These are phyloP conservation scores for Macrocybe gigantea DNA, from an alignment of 768 basidiomycete genomes.

Conservation along the genomic window DNA sequence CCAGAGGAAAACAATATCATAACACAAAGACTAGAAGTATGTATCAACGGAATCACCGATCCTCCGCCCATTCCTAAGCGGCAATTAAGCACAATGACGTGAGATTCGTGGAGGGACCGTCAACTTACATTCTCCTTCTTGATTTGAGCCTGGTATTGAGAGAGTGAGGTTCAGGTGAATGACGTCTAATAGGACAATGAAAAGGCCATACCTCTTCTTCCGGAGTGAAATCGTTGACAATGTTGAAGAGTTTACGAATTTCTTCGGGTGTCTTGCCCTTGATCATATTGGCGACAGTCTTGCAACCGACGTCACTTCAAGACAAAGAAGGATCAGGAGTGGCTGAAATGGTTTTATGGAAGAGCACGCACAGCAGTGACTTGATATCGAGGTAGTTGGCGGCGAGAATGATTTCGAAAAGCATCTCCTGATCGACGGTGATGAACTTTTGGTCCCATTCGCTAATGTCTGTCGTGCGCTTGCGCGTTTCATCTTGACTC, in stretches of 20 bases:
- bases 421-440: slow-evolving; percentile 98
- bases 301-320: slow-evolving; percentile 89
- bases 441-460: slow-evolving; percentile 99
- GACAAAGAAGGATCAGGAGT: too few relatives aligned
- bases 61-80: slow-evolving; percentile 87
- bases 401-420: slow-evolving; percentile 98
- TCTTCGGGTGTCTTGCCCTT: slow-evolving; percentile 99
- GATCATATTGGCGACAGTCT: slow-evolving; percentile 99
- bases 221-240: slow-evolving; percentile 96
- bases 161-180: slow-evolving; percentile 6
- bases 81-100: slow-evolving; percentile 11
- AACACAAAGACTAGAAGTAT: slow-evolving; percentile 4
- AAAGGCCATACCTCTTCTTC: slow-evolving; percentile 82
- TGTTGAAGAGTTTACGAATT: slow-evolving; percentile 97
- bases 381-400: slow-evolving; percentile 99
- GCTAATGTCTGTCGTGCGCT: slow-evolving; percentile 96
- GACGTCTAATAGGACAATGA: slow-evolving; percentile 6
- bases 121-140: slow-evolving; percentile 94
- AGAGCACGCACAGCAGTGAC: slow-evolving; percentile 77
- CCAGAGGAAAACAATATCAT: slow-evolving; percentile 15
- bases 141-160: slow-evolving; percentile 74
- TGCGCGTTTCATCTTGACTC: slow-evolving; percentile 88
- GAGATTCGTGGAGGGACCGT: slow-evolving; percentile 1
- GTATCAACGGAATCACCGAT: slow-evolving; percentile 50
- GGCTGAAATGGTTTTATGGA: too few relatives aligned